phyloP scores from a whole-genome alignment of 768 basidiomycete genomes.

The Agaricus subrufescens region DNA sequence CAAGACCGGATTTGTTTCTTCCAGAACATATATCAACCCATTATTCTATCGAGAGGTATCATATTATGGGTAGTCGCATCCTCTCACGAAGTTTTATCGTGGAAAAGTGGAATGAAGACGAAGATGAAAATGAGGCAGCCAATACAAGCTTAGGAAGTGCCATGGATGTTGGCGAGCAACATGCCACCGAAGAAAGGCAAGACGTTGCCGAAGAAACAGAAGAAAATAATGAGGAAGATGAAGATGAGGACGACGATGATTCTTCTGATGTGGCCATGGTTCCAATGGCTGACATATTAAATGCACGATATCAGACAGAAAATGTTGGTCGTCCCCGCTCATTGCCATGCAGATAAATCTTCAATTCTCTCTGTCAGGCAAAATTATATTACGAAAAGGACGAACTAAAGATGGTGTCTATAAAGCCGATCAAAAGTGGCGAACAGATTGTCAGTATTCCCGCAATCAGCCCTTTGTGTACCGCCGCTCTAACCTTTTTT shows the following conservation, averaged over 20 bases:
- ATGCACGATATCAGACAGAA: constrained; percentile 79
- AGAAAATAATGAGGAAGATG: constrained; percentile 17
- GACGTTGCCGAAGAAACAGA: constrained; percentile 36
- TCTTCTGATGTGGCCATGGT: constrained; percentile 81
- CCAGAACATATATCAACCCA: constrained; percentile 33
- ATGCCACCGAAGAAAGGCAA: constrained; percentile 25
- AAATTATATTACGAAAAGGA: constrained; percentile 78
- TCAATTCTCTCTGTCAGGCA: constrained; percentile 44
- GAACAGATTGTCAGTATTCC: constrained; percentile 76
- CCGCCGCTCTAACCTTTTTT: constrained; percentile 3
- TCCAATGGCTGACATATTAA: constrained; percentile 94
- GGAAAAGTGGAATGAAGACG: constrained; percentile 47
- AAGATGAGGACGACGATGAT: constrained; percentile 49
- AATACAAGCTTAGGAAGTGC: constrained; percentile 31
- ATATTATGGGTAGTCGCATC: constrained; percentile 88
- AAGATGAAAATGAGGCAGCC: constrained; percentile 23
- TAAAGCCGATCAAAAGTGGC: constrained; percentile 64
- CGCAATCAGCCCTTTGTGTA: constrained; percentile 1
- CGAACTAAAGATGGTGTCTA: constrained; percentile 75
- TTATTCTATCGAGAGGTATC: constrained; percentile 74
- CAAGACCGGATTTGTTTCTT: constrained; percentile 75
- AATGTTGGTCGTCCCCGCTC: constrained; percentile 52
- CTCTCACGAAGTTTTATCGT: constrained; percentile 91
- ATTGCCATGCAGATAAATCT: neutral
- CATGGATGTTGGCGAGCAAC: constrained; percentile 37